Percentiles rank a stretch among this genome's conserved stretches.
Evolutionary conservation across 768 basidiomycete species (phyloP).

Genomic region (Auriscalpium microsporum): DNA sequence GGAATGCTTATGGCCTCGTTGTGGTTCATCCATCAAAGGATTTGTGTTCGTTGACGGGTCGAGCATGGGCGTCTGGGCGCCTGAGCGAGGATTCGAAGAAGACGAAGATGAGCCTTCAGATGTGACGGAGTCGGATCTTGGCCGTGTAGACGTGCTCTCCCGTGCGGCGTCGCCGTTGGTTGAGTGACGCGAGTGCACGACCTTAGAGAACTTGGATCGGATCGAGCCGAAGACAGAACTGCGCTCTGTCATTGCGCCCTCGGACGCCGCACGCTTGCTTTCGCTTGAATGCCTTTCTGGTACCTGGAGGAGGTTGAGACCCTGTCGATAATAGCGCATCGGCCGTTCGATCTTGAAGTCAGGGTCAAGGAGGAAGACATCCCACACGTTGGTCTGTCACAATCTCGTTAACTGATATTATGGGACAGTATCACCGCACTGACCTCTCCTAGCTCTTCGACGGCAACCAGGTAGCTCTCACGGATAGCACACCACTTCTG

Average conservation of each 20-base stretch:
- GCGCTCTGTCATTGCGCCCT: constrained; percentile 10
- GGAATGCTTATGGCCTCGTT: constrained; percentile 19
- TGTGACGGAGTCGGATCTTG: constrained; percentile 4
- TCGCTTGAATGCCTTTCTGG: constrained; percentile 18
- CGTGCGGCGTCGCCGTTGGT: neutral
- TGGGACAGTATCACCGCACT: constrained; percentile 11
- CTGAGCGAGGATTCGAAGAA: constrained; percentile 17
- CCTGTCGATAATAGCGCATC: constrained; percentile 79
- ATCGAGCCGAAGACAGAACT: constrained; percentile 42
- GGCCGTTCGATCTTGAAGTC: constrained; percentile 91
- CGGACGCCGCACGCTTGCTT: neutral
- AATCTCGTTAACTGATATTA: neutral
- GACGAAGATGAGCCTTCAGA: constrained; percentile 7
- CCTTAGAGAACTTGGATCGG: constrained; percentile 35
- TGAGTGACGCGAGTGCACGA: constrained; percentile 27
- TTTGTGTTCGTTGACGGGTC: constrained; percentile 76
- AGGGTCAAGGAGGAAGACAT: constrained; percentile 86
- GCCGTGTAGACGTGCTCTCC: constrained; percentile 7
- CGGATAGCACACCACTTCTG: constrained; percentile 87
- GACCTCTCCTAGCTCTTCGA: constrained; percentile 84
- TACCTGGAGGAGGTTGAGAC: constrained; percentile 56
- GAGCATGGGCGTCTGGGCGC: constrained; percentile 48
- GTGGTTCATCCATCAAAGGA: constrained; percentile 32
- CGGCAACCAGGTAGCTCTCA: constrained; percentile 83
- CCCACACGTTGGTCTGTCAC: constrained; percentile 70